These are phyloP conservation scores for Coemansia sp. DNA, from an alignment of 192 early-diverging fungal species.

Conservation along the genomic window DNA sequence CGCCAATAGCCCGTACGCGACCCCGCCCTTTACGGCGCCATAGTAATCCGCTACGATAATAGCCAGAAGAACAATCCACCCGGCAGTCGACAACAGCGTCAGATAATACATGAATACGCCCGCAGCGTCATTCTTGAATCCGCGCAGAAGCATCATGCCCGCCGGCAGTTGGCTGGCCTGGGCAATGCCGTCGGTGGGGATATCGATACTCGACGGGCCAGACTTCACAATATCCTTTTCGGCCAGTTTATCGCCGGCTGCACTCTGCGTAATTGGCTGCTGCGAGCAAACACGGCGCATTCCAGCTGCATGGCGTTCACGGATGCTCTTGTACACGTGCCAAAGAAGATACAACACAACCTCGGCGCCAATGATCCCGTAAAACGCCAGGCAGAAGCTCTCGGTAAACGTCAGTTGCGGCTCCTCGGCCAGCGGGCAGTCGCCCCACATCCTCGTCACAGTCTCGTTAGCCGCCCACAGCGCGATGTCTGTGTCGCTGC, in stretches of 20 bases:
- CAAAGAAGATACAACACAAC: background rate
- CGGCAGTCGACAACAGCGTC: conserved; percentile 56
- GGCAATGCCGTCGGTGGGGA: background rate
- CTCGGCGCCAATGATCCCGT: background rate
- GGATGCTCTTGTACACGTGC: background rate
- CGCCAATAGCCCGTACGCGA: conserved; percentile 18
- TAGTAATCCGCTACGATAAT: conserved; percentile 77
- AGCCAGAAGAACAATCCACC: conserved; percentile 63
- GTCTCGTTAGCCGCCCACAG: conserved; percentile 19
- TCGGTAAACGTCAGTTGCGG: background rate
- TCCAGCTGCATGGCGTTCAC: background rate
- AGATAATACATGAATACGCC: conserved; percentile 56
- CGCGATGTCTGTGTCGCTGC: background rate
- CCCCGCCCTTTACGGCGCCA: conserved; percentile 56
- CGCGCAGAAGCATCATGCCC: conserved; percentile 59
- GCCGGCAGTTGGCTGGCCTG: conserved; percentile 3
- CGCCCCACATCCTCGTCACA: background rate
- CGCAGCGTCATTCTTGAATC: conserved; percentile 58
- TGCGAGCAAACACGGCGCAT: conserved; percentile 25
- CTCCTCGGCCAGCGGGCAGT: background rate
- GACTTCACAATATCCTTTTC: background rate
- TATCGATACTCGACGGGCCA: conserved; percentile 10
- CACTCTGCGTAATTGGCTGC: background rate
- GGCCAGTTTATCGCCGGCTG: background rate
- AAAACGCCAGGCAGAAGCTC: background rate